Evolutionary conservation across 1,139 yeast genomes (phyloP).

Genomic region (Hyphopichia wangnamkhiaoensis): DNA sequence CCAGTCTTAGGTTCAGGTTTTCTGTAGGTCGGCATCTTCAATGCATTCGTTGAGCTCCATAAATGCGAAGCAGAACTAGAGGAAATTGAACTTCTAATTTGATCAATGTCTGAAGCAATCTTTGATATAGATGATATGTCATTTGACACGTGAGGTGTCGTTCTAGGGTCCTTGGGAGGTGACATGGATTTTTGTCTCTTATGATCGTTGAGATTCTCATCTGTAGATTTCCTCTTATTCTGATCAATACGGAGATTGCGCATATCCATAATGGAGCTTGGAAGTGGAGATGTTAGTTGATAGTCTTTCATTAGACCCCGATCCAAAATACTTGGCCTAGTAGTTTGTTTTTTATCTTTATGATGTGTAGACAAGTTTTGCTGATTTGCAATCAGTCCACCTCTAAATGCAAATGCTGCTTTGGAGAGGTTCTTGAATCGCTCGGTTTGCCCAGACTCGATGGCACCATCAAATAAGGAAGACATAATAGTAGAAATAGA

Average conservation of each 20-base stretch:
- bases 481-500: slow-evolving; percentile 29
- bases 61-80: slow-evolving; percentile 12
- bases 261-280: slow-evolving; percentile 1
- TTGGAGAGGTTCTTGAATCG: slow-evolving; percentile 32
- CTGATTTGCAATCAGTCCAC: slow-evolving; percentile 8
- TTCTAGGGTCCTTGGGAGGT: slow-evolving; percentile 4
- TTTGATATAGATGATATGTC: slow-evolving; percentile 13
- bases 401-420: slow-evolving; percentile 15
- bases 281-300: not conserved
- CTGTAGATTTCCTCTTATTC: slow-evolving; percentile 7
- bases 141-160: slow-evolving; percentile 5
- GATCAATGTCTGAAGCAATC: slow-evolving; percentile 15
- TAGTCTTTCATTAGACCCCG: slow-evolving; percentile 1
- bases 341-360: not conserved
- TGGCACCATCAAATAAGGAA: slow-evolving; percentile 11
- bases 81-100: slow-evolving; percentile 14
- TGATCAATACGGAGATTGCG: not conserved
- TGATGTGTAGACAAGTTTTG: slow-evolving; percentile 5
- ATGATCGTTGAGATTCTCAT: slow-evolving; percentile 1
- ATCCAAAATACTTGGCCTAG: not conserved
- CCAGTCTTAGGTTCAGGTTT: slow-evolving; percentile 24
- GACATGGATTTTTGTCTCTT: slow-evolving; percentile 8
- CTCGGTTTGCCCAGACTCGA: slow-evolving; percentile 24
- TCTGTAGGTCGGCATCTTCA: slow-evolving; percentile 45
- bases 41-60: slow-evolving; percentile 19